Base-by-base conservation (phyloP, 208 protist species). In the Wallacemonas sp. region DNA sequence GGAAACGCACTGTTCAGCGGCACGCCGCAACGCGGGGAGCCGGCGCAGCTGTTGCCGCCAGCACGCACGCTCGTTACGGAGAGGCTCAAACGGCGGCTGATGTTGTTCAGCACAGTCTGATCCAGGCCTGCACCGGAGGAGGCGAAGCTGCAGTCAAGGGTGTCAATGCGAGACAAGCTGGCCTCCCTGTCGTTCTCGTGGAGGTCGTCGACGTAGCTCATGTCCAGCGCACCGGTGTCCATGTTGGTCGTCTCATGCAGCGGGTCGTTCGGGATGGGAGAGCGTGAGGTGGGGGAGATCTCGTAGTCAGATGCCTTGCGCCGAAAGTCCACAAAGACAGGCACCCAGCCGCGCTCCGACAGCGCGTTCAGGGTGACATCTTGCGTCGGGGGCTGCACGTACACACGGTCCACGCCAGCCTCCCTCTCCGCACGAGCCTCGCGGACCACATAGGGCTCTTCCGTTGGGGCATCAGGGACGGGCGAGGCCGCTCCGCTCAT, bases 311-410 rank as follows among this genome's bases (percentile, higher is more conserved):
- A 51, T 1, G 44, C 30, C 39, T 33, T 39, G 24, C 44, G 58
- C 17, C 44, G 55, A 38, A 72, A 72, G 66, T 72, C 66, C 11
- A 73, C 36, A 47, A 74, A 72, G 28, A 84, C 67, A 14, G 79
- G 79, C 46, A 77, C 63, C 79, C 79, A 84, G 4, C 79, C 79
- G 46, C 64, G 55, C 11, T 9, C 36, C 6, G 67, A 56, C 39
- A 84, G 66, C 27, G 76, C 79, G 17, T 72, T 65, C 11, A 68
- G 34, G 11, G 70, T 75, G 51, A 84, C 36, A n/a, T 59, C 70
- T 14, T 34, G 22, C 17, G 62, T 67, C 21, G 65, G 58, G n/a
- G 66, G 46, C 33, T 24, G 11, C 46, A 67, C 62, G 39, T 45
- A 39, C 14, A 54, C 30, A 28, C 42, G 42, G 24, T 41, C 60